Percentiles rank a stretch among this genome's conserved stretches.
These are phyloP conservation scores for Neonothopanus nambi DNA, from an alignment of 1,284 basidiomycete species.

Conservation along the genomic window DNA sequence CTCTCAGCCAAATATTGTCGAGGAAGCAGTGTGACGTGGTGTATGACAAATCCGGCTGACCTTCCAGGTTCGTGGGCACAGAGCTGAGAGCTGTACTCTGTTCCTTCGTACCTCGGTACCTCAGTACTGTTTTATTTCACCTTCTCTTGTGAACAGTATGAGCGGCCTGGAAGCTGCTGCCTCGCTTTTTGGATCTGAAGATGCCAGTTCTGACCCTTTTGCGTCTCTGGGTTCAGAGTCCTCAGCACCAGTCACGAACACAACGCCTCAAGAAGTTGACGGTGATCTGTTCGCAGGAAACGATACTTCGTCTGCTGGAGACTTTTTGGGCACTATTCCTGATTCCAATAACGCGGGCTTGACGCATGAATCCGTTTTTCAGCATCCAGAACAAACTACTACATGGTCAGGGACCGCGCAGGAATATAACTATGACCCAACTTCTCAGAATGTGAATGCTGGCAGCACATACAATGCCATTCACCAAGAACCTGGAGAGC, in stretches of 20 bases:
- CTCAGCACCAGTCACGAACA: conserved; percentile 13
- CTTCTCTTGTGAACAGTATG: conserved; percentile 37
- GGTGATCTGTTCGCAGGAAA: conserved; percentile 26
- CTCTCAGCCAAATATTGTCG: too few species aligned
- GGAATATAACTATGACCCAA: neutral
- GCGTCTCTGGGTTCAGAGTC: conserved; percentile 50
- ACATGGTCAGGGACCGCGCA: conserved; percentile 4
- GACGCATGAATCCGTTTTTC: neutral
- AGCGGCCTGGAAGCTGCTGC: conserved; percentile 73
- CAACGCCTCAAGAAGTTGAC: conserved; percentile 23
- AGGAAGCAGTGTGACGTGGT: too few species aligned
- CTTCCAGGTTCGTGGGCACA: too few species aligned
- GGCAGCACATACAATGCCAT: neutral
- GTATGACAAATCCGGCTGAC: too few species aligned
- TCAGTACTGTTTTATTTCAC: neutral
- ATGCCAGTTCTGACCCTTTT: conserved; percentile 65
- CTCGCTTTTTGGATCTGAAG: conserved; percentile 68
- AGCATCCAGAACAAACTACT: neutral
- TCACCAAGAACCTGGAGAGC: neutral
- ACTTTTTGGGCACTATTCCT: neutral
- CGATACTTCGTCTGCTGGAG: neutral
- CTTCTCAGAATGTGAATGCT: conserved; percentile 2
- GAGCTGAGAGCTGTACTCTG: neutral
- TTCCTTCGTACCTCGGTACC: conserved; percentile 1
- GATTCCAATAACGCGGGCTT: neutral